Base-by-base conservation (phyloP, 306 rosid genomes). In the Dalbergia oliveri region DNA sequence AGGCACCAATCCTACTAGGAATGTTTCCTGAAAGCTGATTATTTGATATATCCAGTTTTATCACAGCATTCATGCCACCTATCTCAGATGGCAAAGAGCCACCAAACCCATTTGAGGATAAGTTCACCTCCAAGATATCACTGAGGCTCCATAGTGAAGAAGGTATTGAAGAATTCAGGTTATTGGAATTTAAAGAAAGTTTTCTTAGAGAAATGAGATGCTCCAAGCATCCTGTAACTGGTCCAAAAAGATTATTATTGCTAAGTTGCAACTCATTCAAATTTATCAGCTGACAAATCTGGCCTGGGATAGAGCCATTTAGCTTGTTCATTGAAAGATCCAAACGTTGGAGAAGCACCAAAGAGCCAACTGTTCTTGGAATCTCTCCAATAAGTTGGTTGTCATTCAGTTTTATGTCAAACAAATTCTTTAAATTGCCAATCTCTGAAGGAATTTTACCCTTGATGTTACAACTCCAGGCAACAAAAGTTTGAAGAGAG, bases 391-490 rank as follows among this genome's bases (percentile, higher is more conserved):
- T 39, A 23, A 83, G 50, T 47, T 66, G 74, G 66, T 86, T 86
- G 6, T 56, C 11, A 6, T 44, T 23, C 13, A 83, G n/a, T 4
- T 4, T 11, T 6, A 86, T 11, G 5, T 51, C 18, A 5, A 37
- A 50, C 70, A 79, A 58, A 58, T 41, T 62, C 58, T 73, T 82
- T 9, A 86, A 78, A 33, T 67, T 67, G 2, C 84, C 86, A 62
- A 85, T 65, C 9, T 69, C 72, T 18, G 50, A 9, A 44, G 86
- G 89, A 47, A 86, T 82, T n/a, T 5, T 13, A 19, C 87, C 89
- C 53, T 61, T 78, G 61, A 87, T 39, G 33, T 59, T 37, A 62
- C 79, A 47, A 19, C 54, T 49, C 45, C 9, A 51, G 0, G 67
- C 26, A 0, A 8, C n/a, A 31, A 82, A 62, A 1, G 0, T 19